A percentile compares a stretch with the other conserved stretches of the same genome.
These are phyloP conservation scores for Verticillium alfalfae DNA, from an alignment of 2,329 filamentous ascomycete genomes.

Conservation along the genomic window DNA sequence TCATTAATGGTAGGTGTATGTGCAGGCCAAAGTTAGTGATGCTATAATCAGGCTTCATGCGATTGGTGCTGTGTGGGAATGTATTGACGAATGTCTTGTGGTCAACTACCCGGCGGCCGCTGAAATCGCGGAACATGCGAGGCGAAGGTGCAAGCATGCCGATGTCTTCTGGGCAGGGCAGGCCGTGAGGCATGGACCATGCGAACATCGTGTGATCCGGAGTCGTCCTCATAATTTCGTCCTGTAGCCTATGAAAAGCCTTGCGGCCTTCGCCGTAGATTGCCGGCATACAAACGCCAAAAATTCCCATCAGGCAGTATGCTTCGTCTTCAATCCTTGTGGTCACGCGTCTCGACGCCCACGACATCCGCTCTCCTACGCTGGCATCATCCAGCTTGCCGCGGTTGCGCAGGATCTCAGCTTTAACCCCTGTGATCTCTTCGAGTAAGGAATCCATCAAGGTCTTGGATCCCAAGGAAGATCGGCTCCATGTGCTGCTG, in stretches of 20 bases:
- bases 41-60: background rate
- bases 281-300: conserved; percentile 25
- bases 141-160: background rate
- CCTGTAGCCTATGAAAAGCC: conserved; percentile 7
- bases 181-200: background rate
- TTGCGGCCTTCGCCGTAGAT: conserved; percentile 22
- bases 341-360: conserved; percentile 20
- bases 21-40: background rate
- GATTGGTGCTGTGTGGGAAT: background rate
- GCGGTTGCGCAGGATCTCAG: background rate
- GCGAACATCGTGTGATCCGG: conserved; percentile 4
- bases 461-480: conserved; percentile 16
- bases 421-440: background rate
- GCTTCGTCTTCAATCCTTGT: conserved; percentile 22
- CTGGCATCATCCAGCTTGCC: conserved; percentile 6
- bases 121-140: background rate
- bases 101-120: background rate
- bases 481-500: background rate
- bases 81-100: background rate
- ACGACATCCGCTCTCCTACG: conserved; percentile 10
- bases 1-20: background rate
- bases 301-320: conserved; percentile 24
- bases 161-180: background rate
- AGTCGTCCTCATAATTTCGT: conserved; percentile 5
- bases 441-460: conserved; percentile 1